A percentile compares a stretch with the other conserved stretches of the same genome.
phyloP scores from a whole-genome alignment of 176 grass and related monocot species.

The Aegilops tauschii region DNA sequence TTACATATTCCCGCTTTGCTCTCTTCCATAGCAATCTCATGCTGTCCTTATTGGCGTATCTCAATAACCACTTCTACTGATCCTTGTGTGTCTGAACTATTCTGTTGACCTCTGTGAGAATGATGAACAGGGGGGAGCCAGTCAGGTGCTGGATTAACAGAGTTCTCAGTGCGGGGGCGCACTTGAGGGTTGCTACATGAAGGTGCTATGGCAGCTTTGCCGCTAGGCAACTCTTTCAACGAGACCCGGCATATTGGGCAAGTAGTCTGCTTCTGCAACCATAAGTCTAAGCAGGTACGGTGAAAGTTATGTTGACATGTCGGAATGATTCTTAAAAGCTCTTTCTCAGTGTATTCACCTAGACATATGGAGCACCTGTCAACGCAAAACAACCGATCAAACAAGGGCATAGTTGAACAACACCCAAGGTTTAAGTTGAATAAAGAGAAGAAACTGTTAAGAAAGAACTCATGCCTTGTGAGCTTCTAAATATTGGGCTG shows the following conservation, averaged over 20 bases:
- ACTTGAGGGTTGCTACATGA: constrained; percentile 22
- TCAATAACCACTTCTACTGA: constrained; percentile 49
- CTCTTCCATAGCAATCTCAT: not conserved
- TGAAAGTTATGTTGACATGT: constrained; percentile 74
- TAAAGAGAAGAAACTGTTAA: not conserved
- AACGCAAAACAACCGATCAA: constrained; percentile 2
- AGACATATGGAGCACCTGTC: constrained; percentile 93
- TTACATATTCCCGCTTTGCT: not conserved
- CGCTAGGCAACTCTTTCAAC: constrained; percentile 46
- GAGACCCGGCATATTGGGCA: constrained; percentile 81
- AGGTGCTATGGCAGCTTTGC: constrained; percentile 31
- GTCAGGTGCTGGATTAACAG: constrained; percentile 26
- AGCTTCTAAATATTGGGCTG: not conserved
- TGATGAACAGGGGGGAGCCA: constrained; percentile 25
- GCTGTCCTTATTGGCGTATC: constrained; percentile 8
- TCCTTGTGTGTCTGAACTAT: constrained; percentile 15
- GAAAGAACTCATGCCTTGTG: not conserved
- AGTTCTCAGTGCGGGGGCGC: constrained; percentile 14
- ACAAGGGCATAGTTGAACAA: not conserved
- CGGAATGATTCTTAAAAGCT: constrained; percentile 66
- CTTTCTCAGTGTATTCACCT: constrained; percentile 76
- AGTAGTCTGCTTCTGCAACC: constrained; percentile 77
- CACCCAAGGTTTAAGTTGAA: not conserved
- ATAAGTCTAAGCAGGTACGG: constrained; percentile 72
- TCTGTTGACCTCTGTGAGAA: constrained; percentile 18